These are phyloP conservation scores for Neurospora tetraspora DNA, from an alignment of 495 filamentous ascomycete genomes.

Conservation along the genomic window DNA sequence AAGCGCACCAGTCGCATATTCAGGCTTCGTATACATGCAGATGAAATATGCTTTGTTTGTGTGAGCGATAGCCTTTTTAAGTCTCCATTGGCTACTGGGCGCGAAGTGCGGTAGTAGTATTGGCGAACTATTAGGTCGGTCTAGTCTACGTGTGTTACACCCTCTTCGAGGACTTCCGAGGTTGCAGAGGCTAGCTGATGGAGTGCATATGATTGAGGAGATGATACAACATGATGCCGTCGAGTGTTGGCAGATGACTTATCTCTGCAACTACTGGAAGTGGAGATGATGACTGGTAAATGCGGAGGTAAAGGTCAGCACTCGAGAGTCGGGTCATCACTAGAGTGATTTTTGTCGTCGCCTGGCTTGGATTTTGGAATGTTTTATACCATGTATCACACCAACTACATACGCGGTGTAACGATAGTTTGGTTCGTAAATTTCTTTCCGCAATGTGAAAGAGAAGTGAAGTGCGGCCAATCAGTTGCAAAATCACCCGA, in stretches of 20 bases:
- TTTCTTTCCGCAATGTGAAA: background rate
- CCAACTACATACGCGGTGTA: background rate
- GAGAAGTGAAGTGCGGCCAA: background rate
- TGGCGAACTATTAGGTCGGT: background rate
- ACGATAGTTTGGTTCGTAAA: background rate
- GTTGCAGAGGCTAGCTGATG: background rate
- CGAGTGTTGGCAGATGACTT: background rate
- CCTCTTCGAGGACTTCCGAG: background rate
- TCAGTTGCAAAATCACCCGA: background rate
- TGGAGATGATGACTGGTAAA: background rate
- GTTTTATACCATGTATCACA: background rate
- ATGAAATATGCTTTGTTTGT: background rate
- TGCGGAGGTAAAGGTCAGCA: background rate
- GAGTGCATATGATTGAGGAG: background rate
- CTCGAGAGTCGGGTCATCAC: background rate
- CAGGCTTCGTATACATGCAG: background rate
- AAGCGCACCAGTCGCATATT: background rate
- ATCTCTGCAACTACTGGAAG: background rate
- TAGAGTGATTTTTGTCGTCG: background rate
- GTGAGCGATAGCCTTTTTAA: background rate
- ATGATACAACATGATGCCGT: background rate
- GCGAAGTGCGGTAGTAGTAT: background rate
- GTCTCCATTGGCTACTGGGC: background rate
- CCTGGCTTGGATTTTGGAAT: background rate
- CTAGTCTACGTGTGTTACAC: background rate